These are phyloP conservation scores for Tulasnella calospora DNA, from an alignment of 768 basidiomycete species.

Conservation along the genomic window DNA sequence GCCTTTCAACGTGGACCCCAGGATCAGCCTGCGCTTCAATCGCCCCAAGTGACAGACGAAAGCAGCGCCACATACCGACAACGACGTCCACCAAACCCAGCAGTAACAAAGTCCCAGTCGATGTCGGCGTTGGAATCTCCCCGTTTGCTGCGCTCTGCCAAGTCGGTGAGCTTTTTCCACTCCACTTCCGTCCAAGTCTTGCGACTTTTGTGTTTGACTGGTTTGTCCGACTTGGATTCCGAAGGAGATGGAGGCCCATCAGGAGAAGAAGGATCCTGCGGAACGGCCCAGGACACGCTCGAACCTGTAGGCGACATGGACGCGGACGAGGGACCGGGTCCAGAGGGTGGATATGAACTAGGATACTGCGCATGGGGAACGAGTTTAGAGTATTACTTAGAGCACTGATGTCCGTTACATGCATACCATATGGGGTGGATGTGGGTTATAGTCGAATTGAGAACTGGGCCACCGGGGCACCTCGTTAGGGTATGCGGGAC, in stretches of 20 bases:
- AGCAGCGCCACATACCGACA: conserved; percentile 14
- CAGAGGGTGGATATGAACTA: neutral
- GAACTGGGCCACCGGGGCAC: conserved; percentile 18
- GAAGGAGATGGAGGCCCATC: conserved; percentile 16
- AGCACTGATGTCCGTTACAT: neutral
- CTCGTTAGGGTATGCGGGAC: neutral
- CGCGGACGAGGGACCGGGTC: neutral
- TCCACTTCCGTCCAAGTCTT: conserved; percentile 26
- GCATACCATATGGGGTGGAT: neutral
- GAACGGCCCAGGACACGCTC: conserved; percentile 15
- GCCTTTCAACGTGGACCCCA: conserved; percentile 3
- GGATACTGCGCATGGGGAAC: conserved; percentile 8
- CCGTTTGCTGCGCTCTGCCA: conserved; percentile 21
- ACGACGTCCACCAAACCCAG: conserved; percentile 20
- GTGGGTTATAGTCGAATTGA: conserved; percentile 16
- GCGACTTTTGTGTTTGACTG: conserved; percentile 22
- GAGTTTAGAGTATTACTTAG: neutral
- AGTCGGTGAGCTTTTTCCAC: conserved; percentile 26
- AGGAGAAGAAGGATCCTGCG: conserved; percentile 15
- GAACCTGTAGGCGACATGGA: conserved; percentile 5
- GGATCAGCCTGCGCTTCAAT: neutral
- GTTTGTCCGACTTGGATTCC: conserved; percentile 8
- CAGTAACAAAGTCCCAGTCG: conserved; percentile 24
- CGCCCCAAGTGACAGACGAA: neutral
- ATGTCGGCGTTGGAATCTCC: conserved; percentile 22